A percentile compares a stretch with the other conserved stretches of the same genome.
Conservation (phyloP, 116 monocot species). For the Zostera marina region DNA sequence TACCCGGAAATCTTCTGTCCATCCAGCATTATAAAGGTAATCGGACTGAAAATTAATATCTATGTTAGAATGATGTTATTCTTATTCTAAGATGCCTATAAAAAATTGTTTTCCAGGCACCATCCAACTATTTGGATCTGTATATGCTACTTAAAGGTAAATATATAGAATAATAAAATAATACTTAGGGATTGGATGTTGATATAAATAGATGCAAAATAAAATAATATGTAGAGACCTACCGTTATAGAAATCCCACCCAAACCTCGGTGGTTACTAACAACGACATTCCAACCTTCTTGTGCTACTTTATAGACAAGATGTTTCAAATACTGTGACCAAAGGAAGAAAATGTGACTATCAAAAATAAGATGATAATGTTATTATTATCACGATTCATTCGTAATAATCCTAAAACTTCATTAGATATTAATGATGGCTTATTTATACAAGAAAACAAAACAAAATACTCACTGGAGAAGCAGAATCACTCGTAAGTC, state of each 20-base stretch:
- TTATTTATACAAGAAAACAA: background rate
- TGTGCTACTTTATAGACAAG: conserved; percentile 39
- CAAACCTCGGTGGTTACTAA: conserved; percentile 29
- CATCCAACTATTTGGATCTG: too few relatives aligned
- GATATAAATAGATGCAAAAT: too few relatives aligned
- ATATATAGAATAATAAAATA: too few relatives aligned
- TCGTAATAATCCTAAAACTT: background rate
- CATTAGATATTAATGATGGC: background rate
- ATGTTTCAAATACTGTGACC: conserved; percentile 79
- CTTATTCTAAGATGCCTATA: too few relatives aligned
- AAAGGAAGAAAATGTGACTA: background rate
- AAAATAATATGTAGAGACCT: background rate
- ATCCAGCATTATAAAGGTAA: conserved; percentile 88
- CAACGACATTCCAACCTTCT: conserved; percentile 81
- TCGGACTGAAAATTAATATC: conserved; percentile 47
- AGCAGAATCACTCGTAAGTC: conserved; percentile 81
- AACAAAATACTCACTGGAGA: conserved; percentile 41
- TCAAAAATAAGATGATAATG: background rate
- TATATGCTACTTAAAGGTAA: too few relatives aligned
- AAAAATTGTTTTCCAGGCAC: too few relatives aligned
- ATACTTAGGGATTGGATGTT: too few relatives aligned
- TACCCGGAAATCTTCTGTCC: conserved; percentile 85
- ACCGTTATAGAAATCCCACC: conserved; percentile 4
- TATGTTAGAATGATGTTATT: too few relatives aligned
- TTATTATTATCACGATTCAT: background rate